Evolutionary conservation across 495 filamentous ascomycete species (phyloP).

Genomic region (Xylaria castorea): DNA sequence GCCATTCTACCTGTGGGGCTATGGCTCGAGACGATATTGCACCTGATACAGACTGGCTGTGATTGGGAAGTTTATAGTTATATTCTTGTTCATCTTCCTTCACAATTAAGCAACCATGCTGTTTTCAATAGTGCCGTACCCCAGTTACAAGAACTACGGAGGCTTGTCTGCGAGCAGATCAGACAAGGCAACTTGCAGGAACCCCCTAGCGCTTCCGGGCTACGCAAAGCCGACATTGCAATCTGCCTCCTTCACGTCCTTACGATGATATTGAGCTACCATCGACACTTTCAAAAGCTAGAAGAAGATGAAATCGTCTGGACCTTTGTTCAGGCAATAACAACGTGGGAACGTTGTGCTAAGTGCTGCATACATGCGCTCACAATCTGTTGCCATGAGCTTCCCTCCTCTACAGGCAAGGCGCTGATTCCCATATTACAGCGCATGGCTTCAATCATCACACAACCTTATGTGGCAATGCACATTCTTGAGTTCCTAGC

Average conservation of each 20-base stretch:
- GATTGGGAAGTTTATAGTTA: conserved; percentile 97
- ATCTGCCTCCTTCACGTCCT: conserved; percentile 86
- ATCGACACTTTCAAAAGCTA: conserved; percentile 78
- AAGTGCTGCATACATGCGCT: conserved; percentile 94
- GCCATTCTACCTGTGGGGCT: conserved; percentile 67
- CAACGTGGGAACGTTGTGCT: conserved; percentile 82
- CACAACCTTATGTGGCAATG: conserved; percentile 85
- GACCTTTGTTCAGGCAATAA: conserved; percentile 80
- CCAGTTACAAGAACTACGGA: conserved; percentile 79
- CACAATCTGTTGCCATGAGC: conserved; percentile 90
- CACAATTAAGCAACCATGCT: conserved; percentile 88
- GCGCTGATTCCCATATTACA: conserved; percentile 81
- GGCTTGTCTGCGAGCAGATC: conserved; percentile 79
- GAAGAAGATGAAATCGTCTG: conserved; percentile 90
- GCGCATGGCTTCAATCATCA: conserved; percentile 94
- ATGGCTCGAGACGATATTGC: conserved; percentile 79
- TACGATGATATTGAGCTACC: conserved; percentile 85
- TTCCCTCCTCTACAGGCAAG: conserved; percentile 82
- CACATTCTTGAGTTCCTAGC: conserved; percentile 94
- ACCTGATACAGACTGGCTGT: conserved; percentile 73
- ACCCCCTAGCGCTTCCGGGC: conserved; percentile 72
- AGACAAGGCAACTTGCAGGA: conserved; percentile 75
- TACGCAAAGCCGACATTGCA: conserved; percentile 87
- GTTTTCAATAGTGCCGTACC: conserved; percentile 74
- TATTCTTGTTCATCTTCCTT: conserved; percentile 82